These are phyloP conservation scores for Xylaria sp. DNA, from an alignment of 2,329 filamentous ascomycete species.

Conservation along the genomic window DNA sequence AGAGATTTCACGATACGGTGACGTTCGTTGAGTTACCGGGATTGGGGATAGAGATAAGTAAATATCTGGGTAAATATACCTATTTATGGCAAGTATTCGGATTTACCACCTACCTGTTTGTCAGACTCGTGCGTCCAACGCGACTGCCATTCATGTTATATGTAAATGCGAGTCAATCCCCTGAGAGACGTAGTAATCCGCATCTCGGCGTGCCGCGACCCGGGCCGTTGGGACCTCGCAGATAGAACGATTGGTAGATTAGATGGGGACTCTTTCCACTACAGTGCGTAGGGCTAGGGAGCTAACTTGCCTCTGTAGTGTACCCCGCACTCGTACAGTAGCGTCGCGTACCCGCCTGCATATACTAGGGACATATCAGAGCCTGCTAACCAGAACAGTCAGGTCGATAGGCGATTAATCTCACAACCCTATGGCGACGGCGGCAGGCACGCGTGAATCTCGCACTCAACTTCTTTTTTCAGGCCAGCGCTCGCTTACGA, in stretches of 20 bases:
- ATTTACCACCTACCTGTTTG: too few relatives aligned
- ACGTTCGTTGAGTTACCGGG: too few relatives aligned
- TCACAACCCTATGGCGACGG: constrained; percentile 11
- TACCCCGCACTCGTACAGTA: not conserved
- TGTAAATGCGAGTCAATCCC: too few relatives aligned
- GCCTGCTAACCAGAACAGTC: constrained; percentile 36
- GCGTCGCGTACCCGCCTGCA: not conserved
- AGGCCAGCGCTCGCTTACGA: constrained; percentile 19
- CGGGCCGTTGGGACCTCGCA: constrained; percentile 3
- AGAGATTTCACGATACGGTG: too few relatives aligned
- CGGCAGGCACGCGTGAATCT: not conserved
- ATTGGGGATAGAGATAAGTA: too few relatives aligned
- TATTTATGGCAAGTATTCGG: too few relatives aligned
- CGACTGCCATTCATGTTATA: too few relatives aligned
- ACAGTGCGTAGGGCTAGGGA: not conserved
- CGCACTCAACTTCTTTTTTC: constrained; percentile 30
- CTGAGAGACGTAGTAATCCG: constrained; percentile 2
- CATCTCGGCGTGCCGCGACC: constrained; percentile 21
- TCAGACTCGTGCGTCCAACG: too few relatives aligned
- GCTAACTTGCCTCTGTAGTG: not conserved
- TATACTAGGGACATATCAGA: not conserved
- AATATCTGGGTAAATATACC: too few relatives aligned
- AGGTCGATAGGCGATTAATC: constrained; percentile 31
- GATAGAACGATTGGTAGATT: constrained; percentile 1
- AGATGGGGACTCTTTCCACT: not conserved